phyloP scores from a whole-genome alignment of 805 yeast species.

The Cephaloascus albidus region DNA sequence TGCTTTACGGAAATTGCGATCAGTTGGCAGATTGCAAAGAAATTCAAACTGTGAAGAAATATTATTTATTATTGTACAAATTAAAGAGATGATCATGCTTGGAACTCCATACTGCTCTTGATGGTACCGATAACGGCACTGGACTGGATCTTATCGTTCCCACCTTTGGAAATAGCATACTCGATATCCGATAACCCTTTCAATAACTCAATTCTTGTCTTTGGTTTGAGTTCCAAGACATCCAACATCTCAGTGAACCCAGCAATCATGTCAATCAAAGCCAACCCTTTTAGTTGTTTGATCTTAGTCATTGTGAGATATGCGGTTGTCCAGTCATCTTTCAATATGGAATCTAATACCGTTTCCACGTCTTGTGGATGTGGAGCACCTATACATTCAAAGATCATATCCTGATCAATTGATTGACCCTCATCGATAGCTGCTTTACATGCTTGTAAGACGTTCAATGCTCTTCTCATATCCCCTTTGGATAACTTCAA shows the following conservation, averaged over 20 bases:
- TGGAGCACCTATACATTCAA: constrained; percentile 94
- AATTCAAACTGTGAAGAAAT: no score
- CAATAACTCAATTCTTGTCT: constrained; percentile 55
- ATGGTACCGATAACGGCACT: constrained; percentile 87
- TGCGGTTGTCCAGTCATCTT: constrained; percentile 83
- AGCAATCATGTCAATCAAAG: constrained; percentile 74
- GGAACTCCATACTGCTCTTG: constrained; percentile 52
- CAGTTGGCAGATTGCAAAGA: no score
- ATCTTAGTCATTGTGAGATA: constrained; percentile 55
- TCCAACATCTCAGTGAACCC: constrained; percentile 69
- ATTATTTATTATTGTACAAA: no score
- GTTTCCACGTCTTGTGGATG: constrained; percentile 77
- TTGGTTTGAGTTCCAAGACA: constrained; percentile 52
- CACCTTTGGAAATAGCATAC: constrained; percentile 86
- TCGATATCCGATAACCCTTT: constrained; percentile 80
- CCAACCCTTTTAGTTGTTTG: constrained; percentile 73
- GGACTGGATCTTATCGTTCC: constrained; percentile 81
- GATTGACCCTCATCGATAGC: constrained; percentile 41
- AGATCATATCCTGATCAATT: constrained; percentile 68
- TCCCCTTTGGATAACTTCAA: constrained; percentile 81
- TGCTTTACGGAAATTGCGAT: no score
- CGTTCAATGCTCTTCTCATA: constrained; percentile 92
- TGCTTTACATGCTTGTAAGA: constrained; percentile 88
- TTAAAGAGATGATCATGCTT: constrained; percentile 13
- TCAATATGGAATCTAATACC: constrained; percentile 66